Percentiles rank a stretch among this genome's conserved stretches.
phyloP scores from a whole-genome alignment of 2,329 filamentous ascomycete species.

The Knoxdaviesia proteae region DNA sequence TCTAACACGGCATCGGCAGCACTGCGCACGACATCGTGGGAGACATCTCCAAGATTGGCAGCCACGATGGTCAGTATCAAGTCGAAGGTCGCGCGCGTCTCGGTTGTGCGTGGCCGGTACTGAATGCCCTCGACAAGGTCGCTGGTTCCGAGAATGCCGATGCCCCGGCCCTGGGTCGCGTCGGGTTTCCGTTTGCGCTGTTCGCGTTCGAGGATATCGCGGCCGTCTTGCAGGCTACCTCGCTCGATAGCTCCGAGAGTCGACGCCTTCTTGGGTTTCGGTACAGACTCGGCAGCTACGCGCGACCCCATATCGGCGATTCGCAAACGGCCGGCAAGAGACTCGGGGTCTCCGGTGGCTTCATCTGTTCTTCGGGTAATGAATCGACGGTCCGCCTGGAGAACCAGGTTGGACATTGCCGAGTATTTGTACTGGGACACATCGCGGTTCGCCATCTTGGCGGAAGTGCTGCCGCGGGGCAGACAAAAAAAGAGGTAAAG shows the following conservation, averaged over 20 bases:
- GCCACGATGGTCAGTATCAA: slow-evolving; percentile 83
- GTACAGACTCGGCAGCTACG: slow-evolving; percentile 57
- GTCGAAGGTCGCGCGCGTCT: slow-evolving; percentile 83
- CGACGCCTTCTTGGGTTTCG: slow-evolving; percentile 58
- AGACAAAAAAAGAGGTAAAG: too few species aligned
- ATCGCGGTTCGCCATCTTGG: slow-evolving; percentile 36
- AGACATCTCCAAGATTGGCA: slow-evolving; percentile 74
- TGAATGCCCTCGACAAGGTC: slow-evolving; percentile 82
- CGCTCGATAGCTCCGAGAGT: slow-evolving; percentile 52
- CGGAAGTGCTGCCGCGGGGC: too few species aligned
- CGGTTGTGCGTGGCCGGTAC: slow-evolving; percentile 79
- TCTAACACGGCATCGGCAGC: slow-evolving; percentile 84
- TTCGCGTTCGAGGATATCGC: slow-evolving; percentile 64
- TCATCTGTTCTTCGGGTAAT: slow-evolving; percentile 84
- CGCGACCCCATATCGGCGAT: slow-evolving; percentile 88
- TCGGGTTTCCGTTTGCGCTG: slow-evolving; percentile 75
- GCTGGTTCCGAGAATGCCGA: slow-evolving; percentile 62
- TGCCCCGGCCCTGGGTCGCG: slow-evolving; percentile 40
- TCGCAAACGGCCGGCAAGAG: slow-evolving; percentile 78
- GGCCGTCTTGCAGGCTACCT: slow-evolving; percentile 56
- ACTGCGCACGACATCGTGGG: slow-evolving; percentile 77
- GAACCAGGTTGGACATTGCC: slow-evolving; percentile 99
- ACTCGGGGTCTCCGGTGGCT: slow-evolving; percentile 91
- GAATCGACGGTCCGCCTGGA: slow-evolving; percentile 97
- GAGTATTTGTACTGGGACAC: slow-evolving; percentile 97